A percentile compares a stretch with the other conserved stretches of the same genome.
Evolutionary conservation across 2,329 filamentous ascomycete species (phyloP).

Genomic region (Exophiala xenobiotica): DNA sequence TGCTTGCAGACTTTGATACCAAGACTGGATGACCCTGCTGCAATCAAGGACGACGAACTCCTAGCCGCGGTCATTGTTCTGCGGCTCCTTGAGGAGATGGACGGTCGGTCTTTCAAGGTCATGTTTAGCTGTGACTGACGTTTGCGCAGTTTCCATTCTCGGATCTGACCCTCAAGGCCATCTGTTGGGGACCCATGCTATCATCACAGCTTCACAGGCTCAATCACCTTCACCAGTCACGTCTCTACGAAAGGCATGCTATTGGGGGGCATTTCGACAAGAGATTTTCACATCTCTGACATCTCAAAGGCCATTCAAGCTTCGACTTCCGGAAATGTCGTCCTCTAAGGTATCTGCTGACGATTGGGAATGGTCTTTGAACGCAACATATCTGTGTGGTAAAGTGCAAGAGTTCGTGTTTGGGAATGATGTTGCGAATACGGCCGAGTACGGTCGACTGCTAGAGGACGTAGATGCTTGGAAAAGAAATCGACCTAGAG

Average conservation of each 20-base stretch:
- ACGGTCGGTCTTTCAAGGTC: conserved; percentile 21
- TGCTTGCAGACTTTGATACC: conserved; percentile 13
- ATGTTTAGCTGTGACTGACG: neutral
- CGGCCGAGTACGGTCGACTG: conserved; percentile 1
- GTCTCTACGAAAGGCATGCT: conserved; percentile 8
- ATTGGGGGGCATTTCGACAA: conserved; percentile 11
- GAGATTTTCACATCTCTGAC: conserved; percentile 13
- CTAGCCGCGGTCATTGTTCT: conserved; percentile 32
- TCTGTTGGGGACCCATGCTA: conserved; percentile 10
- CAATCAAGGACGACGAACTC: conserved; percentile 24
- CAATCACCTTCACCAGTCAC: conserved; percentile 5
- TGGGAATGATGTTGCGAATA: neutral
- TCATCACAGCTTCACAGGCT: conserved; percentile 6
- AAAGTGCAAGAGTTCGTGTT: conserved; percentile 11
- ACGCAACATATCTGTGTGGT: conserved; percentile 9
- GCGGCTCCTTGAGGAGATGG: conserved; percentile 31
- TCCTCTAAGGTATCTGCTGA: neutral
- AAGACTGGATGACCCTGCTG: conserved; percentile 5
- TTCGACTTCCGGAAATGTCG: conserved; percentile 4
- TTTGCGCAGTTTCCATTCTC: conserved; percentile 1
- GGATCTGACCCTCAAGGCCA: conserved; percentile 10
- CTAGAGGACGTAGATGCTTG: neutral
- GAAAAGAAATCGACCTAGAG: neutral
- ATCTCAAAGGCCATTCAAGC: conserved; percentile 9
- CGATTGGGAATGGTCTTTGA: conserved; percentile 9